phyloP scores from a whole-genome alignment of 2,329 filamentous ascomycete genomes.

The Neofusicoccum parvum region DNA sequence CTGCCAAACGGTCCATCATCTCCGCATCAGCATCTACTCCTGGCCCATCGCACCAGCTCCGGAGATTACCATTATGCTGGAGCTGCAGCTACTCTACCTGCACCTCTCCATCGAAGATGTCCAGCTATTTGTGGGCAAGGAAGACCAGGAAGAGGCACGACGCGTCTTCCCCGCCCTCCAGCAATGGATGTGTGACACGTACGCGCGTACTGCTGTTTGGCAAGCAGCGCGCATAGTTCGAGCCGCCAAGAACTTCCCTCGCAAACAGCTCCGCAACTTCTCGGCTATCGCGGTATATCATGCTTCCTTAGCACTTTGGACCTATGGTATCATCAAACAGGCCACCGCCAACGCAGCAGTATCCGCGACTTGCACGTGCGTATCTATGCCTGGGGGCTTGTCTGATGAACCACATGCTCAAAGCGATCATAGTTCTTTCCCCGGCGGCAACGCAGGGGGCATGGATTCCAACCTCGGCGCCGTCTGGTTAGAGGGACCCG shows the following conservation, averaged over 20 bases:
- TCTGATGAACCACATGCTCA: not conserved
- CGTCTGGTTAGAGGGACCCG: slow-evolving; percentile 58
- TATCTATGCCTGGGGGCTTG: slow-evolving; percentile 7
- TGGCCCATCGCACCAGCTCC: slow-evolving; percentile 15
- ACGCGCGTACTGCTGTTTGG: slow-evolving; percentile 64
- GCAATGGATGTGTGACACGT: slow-evolving; percentile 59
- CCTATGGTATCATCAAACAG: slow-evolving; percentile 12
- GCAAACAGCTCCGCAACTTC: slow-evolving; percentile 63
- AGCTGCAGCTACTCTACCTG: slow-evolving; percentile 64
- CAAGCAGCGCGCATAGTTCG: slow-evolving; percentile 69
- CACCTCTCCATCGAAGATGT: slow-evolving; percentile 67
- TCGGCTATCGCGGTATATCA: slow-evolving; percentile 71
- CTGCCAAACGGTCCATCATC: slow-evolving; percentile 58
- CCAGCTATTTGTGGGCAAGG: slow-evolving; percentile 68
- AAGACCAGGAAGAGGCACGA: slow-evolving; percentile 66
- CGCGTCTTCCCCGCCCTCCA: slow-evolving; percentile 60
- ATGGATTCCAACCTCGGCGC: slow-evolving; percentile 3
- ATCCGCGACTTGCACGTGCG: slow-evolving; percentile 4
- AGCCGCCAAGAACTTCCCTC: slow-evolving; percentile 56
- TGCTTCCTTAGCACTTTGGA: slow-evolving; percentile 67
- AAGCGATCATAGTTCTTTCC: not conserved
- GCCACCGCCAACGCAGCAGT: not conserved
- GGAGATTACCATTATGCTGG: slow-evolving; percentile 38
- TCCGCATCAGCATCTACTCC: slow-evolving; percentile 48
- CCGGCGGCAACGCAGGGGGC: not conserved